phyloP scores from a whole-genome alignment of 768 basidiomycete species.

The Tricholomella constricta region DNA sequence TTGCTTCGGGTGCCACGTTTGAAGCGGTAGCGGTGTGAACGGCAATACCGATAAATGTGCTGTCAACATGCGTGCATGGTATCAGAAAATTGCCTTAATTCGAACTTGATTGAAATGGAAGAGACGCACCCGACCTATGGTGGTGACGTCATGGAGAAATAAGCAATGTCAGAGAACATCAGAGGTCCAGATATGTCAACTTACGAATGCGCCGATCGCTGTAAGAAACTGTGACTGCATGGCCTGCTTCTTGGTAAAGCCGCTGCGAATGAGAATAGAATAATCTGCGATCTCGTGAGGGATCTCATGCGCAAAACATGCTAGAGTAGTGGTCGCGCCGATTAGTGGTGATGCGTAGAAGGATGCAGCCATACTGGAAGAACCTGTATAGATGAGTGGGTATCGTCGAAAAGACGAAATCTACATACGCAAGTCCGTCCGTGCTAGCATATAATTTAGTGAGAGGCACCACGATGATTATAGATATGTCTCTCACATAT shows the following conservation, averaged over 20 bases:
- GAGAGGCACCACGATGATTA: constrained; percentile 12
- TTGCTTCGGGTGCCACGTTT: constrained; percentile 37
- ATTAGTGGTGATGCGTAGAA: constrained; percentile 95
- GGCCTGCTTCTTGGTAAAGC: constrained; percentile 88
- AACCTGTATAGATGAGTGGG: neutral
- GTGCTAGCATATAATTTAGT: constrained; percentile 51
- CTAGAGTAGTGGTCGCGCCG: constrained; percentile 92
- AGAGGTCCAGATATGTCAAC: constrained; percentile 37
- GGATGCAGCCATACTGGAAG: constrained; percentile 84
- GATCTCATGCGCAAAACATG: constrained; percentile 94
- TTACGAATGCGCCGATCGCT: constrained; percentile 88
- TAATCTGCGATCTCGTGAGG: constrained; percentile 98
- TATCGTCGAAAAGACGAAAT: neutral
- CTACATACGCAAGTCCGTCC: constrained; percentile 80
- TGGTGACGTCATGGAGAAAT: constrained; percentile 15
- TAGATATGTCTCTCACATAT: constrained; percentile 61
- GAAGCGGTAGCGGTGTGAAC: constrained; percentile 76
- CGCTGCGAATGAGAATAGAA: constrained; percentile 87
- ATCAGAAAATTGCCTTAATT: constrained; percentile 12
- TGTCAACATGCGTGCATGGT: constrained; percentile 30
- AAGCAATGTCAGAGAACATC: constrained; percentile 13
- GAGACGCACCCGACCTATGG: constrained; percentile 43
- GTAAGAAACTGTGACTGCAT: constrained; percentile 94
- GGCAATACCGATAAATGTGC: constrained; percentile 86
- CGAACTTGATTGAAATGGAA: constrained; percentile 1